Evolutionary conservation across 1,284 basidiomycete species (phyloP).

Genomic region (Bjerkandera adusta): DNA sequence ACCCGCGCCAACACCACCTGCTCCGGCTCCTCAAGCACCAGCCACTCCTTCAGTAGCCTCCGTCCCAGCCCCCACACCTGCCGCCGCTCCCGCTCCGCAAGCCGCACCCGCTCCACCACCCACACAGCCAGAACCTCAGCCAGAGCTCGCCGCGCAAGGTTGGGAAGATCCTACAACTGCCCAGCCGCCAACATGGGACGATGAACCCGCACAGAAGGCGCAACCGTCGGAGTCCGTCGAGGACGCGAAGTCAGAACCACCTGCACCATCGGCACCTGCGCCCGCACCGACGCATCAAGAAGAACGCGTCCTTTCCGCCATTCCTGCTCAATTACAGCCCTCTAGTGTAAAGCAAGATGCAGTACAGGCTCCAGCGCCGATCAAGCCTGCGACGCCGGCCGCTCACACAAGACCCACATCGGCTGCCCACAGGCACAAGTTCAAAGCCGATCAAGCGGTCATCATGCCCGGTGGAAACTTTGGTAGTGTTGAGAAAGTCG

Average conservation of each 20-base stretch:
- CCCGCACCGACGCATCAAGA: constrained; percentile 34
- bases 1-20: constrained; percentile 39
- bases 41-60: constrained; percentile 20
- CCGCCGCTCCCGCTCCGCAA: constrained; percentile 20
- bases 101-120: constrained; percentile 27
- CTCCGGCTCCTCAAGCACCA: constrained; percentile 27
- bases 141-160: constrained; percentile 37
- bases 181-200: constrained; percentile 71
- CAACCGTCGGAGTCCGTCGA: constrained; percentile 18
- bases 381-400: constrained; percentile 35
- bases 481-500: constrained; percentile 66
- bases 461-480: constrained; percentile 66
- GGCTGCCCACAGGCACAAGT: constrained; percentile 54
- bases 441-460: constrained; percentile 75
- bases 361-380: constrained; percentile 31
- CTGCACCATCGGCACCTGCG: constrained; percentile 12
- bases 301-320: constrained; percentile 30
- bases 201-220: constrained; percentile 52
- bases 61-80: constrained; percentile 27
- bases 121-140: constrained; percentile 28
- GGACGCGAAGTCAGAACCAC: constrained; percentile 21
- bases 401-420: constrained; percentile 43
- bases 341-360: constrained; percentile 22
- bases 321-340: constrained; percentile 30
- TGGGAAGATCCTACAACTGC: constrained; percentile 79